Base-by-base conservation (phyloP, 2,329 filamentous ascomycete genomes). In the Talaromyces atroroseus region DNA sequence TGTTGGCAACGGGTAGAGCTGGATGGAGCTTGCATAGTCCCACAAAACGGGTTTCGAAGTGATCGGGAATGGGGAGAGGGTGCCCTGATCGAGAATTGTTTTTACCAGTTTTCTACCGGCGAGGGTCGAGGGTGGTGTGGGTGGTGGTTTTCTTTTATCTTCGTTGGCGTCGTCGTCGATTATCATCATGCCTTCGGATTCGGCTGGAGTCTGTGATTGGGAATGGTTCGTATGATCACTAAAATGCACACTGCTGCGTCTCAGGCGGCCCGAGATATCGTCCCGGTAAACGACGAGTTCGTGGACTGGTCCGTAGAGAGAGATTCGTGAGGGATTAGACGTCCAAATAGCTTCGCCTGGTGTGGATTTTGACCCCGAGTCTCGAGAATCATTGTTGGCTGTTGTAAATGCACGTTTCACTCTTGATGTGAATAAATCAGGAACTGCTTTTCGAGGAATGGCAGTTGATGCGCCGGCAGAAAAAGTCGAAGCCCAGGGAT, bases 401-500 rank as follows among this genome's bases (percentile, higher is more conserved):
- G 82, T 78, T 0, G 86, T 84, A 65, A 99, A 95, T 0, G 84
- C 88, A 44, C 92, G 82, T 62, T 89, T 86, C 45, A 99, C 82
- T 16, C 94, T 82, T 32, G 86, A 92, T 0, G 92, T 97, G 73
- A 99, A 99, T 63, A 96, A 77, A 6, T 92, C 88, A 1, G 94
- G 94, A 2, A 99, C 82, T 0, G 81, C 74, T 61, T 63, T 76
- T 64, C 63, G 77, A 47, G 67, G 78, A 59, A 76, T 75, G 64
- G 66, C 75, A 66, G 72, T 78, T 5, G 74, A 69, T 49, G 75
- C 75, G 23, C 76, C 77, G 40, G 71, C 68, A 32, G 76, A 75
- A 69, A 95, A 96, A 2, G 91, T 82, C 0, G 90, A 95, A 5
- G 87, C 84, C 94, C 94, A 99, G n/a, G 90, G 92, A 70, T 99